phyloP scores from a whole-genome alignment of 805 yeast genomes.

The Candida nemodendra region DNA sequence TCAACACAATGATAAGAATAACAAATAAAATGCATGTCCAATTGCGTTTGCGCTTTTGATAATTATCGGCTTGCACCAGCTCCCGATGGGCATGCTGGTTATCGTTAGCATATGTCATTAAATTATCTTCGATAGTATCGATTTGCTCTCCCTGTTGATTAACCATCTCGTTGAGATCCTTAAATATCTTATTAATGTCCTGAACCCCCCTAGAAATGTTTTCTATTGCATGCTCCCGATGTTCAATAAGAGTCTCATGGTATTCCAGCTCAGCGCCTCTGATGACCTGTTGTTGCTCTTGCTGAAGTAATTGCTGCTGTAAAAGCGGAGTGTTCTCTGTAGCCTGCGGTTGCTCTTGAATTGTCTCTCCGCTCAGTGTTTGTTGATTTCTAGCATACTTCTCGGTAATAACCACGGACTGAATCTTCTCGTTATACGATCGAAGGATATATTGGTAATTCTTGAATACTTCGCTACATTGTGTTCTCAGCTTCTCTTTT shows the following conservation, averaged over 20 bases:
- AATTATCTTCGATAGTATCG: conserved; percentile 80
- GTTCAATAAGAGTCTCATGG: conserved; percentile 63
- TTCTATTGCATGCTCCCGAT: conserved; percentile 69
- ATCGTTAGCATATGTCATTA: conserved; percentile 59
- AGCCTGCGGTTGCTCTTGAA: conserved; percentile 12
- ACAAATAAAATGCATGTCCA: conserved; percentile 71
- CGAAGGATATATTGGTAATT: conserved; percentile 43
- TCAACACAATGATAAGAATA: conserved; percentile 54
- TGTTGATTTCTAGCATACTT: conserved; percentile 18
- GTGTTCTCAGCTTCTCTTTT: conserved; percentile 53
- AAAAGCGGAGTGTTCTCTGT: conserved; percentile 20
- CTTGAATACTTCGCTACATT: conserved; percentile 51
- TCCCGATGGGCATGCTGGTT: conserved; percentile 71
- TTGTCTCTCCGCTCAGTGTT: neutral
- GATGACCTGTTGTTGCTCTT: conserved; percentile 36
- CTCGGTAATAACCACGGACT: conserved; percentile 37
- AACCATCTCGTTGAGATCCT: conserved; percentile 75
- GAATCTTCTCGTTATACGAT: conserved; percentile 49
- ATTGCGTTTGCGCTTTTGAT: conserved; percentile 65
- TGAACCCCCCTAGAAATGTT: conserved; percentile 74
- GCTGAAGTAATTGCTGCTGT: conserved; percentile 32
- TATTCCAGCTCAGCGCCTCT: conserved; percentile 53
- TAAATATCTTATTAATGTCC: conserved; percentile 83
- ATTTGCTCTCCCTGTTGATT: conserved; percentile 82
- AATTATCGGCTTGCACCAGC: conserved; percentile 68